Evolutionary conservation across 2,329 filamentous ascomycete genomes (phyloP).

Genomic region (Ophiostoma himal-ulmi): DNA sequence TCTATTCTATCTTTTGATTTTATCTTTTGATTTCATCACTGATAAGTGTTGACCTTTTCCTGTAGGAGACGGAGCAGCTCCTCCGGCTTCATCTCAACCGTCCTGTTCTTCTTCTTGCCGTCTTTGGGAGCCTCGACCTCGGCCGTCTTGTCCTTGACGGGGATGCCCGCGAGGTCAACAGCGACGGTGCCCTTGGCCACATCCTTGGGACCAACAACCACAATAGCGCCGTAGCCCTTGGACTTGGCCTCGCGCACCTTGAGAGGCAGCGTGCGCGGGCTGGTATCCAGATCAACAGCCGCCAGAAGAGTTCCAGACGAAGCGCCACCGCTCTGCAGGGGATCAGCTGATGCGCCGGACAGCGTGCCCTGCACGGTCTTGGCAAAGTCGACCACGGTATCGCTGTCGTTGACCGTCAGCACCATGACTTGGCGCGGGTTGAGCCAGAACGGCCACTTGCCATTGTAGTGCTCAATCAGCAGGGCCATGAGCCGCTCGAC

Average conservation of each 20-base stretch:
- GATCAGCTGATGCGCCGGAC: conserved; percentile 35
- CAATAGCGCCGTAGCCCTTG: conserved; percentile 67
- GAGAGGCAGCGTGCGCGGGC: conserved; percentile 54
- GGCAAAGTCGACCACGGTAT: conserved; percentile 47
- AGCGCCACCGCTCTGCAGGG: conserved; percentile 25
- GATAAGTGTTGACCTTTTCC: conserved; percentile 43
- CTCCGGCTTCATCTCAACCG: conserved; percentile 29
- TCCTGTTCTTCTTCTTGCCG: conserved; percentile 17
- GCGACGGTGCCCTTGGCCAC: conserved; percentile 52
- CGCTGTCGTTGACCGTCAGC: conserved; percentile 62
- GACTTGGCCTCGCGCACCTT: conserved; percentile 68
- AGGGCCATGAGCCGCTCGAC: conserved; percentile 80
- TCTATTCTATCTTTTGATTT: conserved; percentile 5
- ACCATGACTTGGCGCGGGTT: conserved; percentile 73
- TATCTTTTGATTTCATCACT: conserved; percentile 31
- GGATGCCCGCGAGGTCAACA: conserved; percentile 36
- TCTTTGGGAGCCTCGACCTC: background rate
- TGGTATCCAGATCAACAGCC: conserved; percentile 62
- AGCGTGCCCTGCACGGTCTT: conserved; percentile 45
- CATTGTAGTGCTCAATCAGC: conserved; percentile 75
- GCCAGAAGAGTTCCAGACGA: conserved; percentile 47
- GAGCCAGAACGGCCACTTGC: conserved; percentile 82
- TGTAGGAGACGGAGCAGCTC: conserved; percentile 41
- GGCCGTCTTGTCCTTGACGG: background rate
- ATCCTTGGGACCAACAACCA: conserved; percentile 65